phyloP scores from a whole-genome alignment of 73 alveolate genomes.

The Paramecium pentaurelia region DNA sequence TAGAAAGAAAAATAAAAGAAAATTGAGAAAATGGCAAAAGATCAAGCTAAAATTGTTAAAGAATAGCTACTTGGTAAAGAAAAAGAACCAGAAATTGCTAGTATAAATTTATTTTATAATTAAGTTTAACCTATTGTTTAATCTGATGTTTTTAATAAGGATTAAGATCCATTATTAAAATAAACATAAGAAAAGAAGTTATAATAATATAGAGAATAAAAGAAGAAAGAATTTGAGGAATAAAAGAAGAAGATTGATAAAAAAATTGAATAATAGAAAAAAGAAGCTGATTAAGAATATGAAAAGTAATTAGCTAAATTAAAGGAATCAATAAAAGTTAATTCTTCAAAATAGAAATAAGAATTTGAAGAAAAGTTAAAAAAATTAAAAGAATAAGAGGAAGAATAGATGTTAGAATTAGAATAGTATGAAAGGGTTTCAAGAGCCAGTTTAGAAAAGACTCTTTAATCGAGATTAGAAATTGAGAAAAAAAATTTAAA shows the following conservation, averaged over 20 bases:
- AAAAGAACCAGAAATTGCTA: background rate
- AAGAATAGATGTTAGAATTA: constrained; percentile 23
- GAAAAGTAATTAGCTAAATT: background rate
- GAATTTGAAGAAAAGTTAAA: constrained; percentile 28
- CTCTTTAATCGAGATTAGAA: background rate
- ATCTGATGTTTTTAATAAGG: constrained; percentile 48
- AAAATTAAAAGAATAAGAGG: background rate
- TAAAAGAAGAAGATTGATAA: constrained; percentile 44
- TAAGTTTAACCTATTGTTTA: background rate
- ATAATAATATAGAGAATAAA: constrained; percentile 24
- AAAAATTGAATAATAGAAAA: background rate
- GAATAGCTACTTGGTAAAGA: constrained; percentile 58
- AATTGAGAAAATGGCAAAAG: constrained; percentile 55
- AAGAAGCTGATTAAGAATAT: background rate
- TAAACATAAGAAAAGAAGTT: constrained; percentile 16
- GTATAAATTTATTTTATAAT: background rate
- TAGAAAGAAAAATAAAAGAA: constrained; percentile 58
- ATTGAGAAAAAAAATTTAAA: background rate
- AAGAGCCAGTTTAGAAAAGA: background rate
- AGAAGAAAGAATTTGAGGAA: constrained; percentile 48
- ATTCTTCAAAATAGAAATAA: background rate
- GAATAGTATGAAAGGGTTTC: background rate
- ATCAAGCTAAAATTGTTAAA: constrained; percentile 51
- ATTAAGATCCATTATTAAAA: constrained; percentile 45
- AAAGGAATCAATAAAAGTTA: background rate